phyloP scores from a whole-genome alignment of 257 asterid species.

The Rehmannia glutinosa region DNA sequence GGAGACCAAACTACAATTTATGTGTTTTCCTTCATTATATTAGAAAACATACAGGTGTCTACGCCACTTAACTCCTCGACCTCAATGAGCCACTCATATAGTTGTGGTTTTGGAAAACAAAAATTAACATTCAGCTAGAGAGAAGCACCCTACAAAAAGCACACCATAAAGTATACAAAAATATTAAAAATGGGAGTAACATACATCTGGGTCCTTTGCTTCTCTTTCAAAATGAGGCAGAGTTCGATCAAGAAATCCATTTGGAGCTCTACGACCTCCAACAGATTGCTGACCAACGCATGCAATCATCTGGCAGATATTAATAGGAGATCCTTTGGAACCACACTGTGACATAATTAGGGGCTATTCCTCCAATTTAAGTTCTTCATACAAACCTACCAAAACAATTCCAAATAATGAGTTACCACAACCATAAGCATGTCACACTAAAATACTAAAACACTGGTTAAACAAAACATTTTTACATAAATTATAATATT shows the following conservation, averaged over 20 bases:
- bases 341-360: constrained; percentile 97
- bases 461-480: not conserved
- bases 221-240: constrained; percentile 86
- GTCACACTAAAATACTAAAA: not conserved
- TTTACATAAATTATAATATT: not conserved
- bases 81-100: not conserved
- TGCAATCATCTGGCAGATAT: constrained; percentile 97
- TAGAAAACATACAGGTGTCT: not conserved
- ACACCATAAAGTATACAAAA: constrained; percentile 11
- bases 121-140: not conserved
- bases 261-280: constrained; percentile 95
- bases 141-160: not conserved
- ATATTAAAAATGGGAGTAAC: not conserved
- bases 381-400: constrained; percentile 73
- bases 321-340: constrained; percentile 94
- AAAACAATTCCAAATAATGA: constrained; percentile 8
- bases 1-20: not conserved
- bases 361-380: constrained; percentile 96
- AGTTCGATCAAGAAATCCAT: constrained; percentile 91
- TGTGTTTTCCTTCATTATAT: not conserved
- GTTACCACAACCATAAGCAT: not conserved
- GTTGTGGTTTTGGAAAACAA: not conserved
- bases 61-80: not conserved
- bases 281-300: constrained; percentile 97
- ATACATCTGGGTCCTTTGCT: constrained; percentile 87